These are phyloP conservation scores for Medicago lupulina DNA, from an alignment of 306 rosid genomes.

Conservation along the genomic window DNA sequence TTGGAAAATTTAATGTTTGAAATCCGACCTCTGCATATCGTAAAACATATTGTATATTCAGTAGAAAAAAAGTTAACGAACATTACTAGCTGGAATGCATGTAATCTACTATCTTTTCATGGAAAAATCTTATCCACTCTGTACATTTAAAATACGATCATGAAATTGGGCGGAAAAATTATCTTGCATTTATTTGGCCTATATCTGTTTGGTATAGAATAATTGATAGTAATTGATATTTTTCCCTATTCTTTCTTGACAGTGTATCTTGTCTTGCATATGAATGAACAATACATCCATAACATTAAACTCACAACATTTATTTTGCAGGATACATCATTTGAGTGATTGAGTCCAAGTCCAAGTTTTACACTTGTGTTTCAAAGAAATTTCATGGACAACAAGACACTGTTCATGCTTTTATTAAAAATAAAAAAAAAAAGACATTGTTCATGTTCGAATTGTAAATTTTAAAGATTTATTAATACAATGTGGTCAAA, in stretches of 20 bases:
- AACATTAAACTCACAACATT: constrained; percentile 36
- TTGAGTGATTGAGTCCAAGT: constrained; percentile 23
- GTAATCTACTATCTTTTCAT: too few species aligned
- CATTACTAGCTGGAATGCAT: too few species aligned
- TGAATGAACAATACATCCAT: background rate
- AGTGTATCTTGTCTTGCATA: background rate
- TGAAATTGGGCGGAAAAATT: background rate
- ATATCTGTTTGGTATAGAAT: background rate
- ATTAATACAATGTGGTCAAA: too few species aligned
- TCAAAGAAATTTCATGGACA: constrained; percentile 21
- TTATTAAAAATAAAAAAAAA: too few species aligned
- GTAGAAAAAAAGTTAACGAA: too few species aligned
- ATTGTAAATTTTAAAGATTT: too few species aligned
- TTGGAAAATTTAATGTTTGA: too few species aligned
- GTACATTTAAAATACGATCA: background rate
- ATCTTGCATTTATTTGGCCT: constrained; percentile 1
- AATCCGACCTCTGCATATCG: too few species aligned
- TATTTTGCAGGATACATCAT: constrained; percentile 14
- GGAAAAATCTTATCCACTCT: background rate
- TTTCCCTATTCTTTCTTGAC: background rate
- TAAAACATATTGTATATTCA: too few species aligned
- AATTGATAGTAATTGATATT: background rate
- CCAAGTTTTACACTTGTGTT: constrained; percentile 28
- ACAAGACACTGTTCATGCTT: background rate
- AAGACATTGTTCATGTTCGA: too few species aligned